A percentile compares a stretch with the other conserved stretches of the same genome.
These are phyloP conservation scores for Saccharomyces hybrid DNA, from an alignment of 1,139 yeast species.

Conservation along the genomic window DNA sequence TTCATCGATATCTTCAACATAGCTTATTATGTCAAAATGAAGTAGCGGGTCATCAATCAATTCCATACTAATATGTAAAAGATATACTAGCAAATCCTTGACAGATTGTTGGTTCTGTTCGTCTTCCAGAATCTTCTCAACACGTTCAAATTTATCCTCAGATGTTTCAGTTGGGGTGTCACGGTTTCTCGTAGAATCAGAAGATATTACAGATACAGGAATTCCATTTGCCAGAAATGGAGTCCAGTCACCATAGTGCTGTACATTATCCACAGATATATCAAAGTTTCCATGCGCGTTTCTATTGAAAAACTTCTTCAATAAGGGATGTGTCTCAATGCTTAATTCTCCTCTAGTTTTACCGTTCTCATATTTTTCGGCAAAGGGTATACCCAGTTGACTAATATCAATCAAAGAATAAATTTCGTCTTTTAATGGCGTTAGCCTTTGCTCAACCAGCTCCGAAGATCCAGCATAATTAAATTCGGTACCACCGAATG, in stretches of 20 bases:
- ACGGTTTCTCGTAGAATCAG: conserved; percentile 36
- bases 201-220: conserved; percentile 44
- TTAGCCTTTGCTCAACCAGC: conserved; percentile 56
- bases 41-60: conserved; percentile 68
- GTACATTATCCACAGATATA: conserved; percentile 28
- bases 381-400: conserved; percentile 39
- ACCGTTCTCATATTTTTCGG: conserved; percentile 45
- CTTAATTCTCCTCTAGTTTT: conserved; percentile 31
- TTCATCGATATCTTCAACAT: conserved; percentile 40
- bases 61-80: conserved; percentile 47
- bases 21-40: conserved; percentile 55
- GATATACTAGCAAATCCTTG: conserved; percentile 47
- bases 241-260: conserved; percentile 55
- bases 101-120: conserved; percentile 43
- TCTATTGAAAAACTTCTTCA: conserved; percentile 37
- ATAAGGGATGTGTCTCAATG: conserved; percentile 60
- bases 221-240: conserved; percentile 53
- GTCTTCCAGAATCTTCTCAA: conserved; percentile 37
- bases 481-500: conserved; percentile 81
- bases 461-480: conserved; percentile 82
- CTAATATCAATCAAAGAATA: conserved; percentile 66
- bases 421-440: conserved; percentile 51
- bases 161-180: conserved; percentile 57
- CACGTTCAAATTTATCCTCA: conserved; percentile 56
- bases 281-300: not conserved